A percentile compares a stretch with the other conserved stretches of the same genome.
Evolutionary conservation across 768 basidiomycete genomes (phyloP).

Genomic region (Phlebiopsis flavidoalba): DNA sequence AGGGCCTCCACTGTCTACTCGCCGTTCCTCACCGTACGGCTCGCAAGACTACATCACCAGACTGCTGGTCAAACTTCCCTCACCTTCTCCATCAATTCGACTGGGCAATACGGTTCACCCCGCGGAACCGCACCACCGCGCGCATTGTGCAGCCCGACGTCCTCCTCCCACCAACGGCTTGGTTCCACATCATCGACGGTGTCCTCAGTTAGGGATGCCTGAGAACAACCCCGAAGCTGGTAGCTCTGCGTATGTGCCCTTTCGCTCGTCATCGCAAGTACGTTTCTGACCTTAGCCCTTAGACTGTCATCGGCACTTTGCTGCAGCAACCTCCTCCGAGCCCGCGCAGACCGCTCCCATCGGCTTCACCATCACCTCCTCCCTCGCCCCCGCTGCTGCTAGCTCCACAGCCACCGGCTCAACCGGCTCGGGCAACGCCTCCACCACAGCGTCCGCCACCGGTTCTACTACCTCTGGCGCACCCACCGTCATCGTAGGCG

Average conservation of each 20-base stretch:
- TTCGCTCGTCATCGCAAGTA: not conserved
- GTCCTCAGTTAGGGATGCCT: slow-evolving; percentile 48
- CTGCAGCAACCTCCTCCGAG: slow-evolving; percentile 30
- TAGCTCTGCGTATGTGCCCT: slow-evolving; percentile 38
- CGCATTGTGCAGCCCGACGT: slow-evolving; percentile 55
- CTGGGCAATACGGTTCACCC: slow-evolving; percentile 54
- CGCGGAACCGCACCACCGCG: slow-evolving; percentile 39
- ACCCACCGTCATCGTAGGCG: not conserved
- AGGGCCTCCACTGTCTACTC: slow-evolving; percentile 67
- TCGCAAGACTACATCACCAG: slow-evolving; percentile 39
- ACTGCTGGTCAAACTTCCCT: slow-evolving; percentile 54
- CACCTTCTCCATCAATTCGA: slow-evolving; percentile 45
- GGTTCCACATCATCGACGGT: slow-evolving; percentile 52
- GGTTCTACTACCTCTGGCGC: too few relatives aligned
- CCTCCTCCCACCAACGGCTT: slow-evolving; percentile 64
- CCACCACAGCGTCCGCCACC: not conserved
- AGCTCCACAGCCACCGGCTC: not conserved
- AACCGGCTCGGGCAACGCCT: not conserved
- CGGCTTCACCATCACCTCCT: slow-evolving; percentile 20
- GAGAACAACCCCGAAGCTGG: slow-evolving; percentile 38
- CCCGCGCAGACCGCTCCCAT: slow-evolving; percentile 38
- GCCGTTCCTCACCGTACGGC: slow-evolving; percentile 34
- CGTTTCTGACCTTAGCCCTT: not conserved
- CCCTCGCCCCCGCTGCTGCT: not conserved
- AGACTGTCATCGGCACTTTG: slow-evolving; percentile 41